These are phyloP conservation scores for Pelargonium citronellum DNA, from an alignment of 441 rosid species.

Conservation along the genomic window DNA sequence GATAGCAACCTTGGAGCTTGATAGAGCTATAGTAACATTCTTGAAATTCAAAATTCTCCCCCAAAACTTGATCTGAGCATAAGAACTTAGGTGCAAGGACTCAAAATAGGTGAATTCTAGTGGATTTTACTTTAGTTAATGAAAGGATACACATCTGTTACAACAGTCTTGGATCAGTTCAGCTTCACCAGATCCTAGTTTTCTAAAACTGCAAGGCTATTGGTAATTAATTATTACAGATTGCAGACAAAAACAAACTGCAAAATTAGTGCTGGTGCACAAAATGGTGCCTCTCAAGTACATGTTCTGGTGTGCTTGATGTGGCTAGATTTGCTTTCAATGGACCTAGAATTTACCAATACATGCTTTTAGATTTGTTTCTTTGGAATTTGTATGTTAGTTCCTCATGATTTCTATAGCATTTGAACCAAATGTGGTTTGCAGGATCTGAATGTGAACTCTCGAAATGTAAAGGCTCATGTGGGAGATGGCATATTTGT, in stretches of 20 bases:
- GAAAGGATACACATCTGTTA: neutral
- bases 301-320: neutral
- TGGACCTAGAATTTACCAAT: neutral
- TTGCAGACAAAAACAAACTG: neutral
- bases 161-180: neutral
- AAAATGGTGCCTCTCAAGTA: neutral
- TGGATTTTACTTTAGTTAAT: neutral
- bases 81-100: constrained; percentile 1
- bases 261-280: neutral
- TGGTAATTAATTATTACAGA: neutral
- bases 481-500: constrained; percentile 52
- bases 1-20: constrained; percentile 7
- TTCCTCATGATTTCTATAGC: neutral
- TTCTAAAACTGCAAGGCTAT: neutral
- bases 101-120: neutral
- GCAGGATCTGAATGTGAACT: constrained; percentile 78
- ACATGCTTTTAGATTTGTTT: neutral
- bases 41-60: neutral
- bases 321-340: neutral
- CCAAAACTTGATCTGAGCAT: neutral
- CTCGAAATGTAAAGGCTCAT: constrained; percentile 58
- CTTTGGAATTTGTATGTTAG: neutral
- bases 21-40: neutral
- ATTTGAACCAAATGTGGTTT: constrained; percentile 17
- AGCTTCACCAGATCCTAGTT: neutral